A percentile compares a stretch with the other conserved stretches of the same genome.
Conservation (phyloP, 164 flowering plant genomes). For the Macadamia integrifolia region DNA sequence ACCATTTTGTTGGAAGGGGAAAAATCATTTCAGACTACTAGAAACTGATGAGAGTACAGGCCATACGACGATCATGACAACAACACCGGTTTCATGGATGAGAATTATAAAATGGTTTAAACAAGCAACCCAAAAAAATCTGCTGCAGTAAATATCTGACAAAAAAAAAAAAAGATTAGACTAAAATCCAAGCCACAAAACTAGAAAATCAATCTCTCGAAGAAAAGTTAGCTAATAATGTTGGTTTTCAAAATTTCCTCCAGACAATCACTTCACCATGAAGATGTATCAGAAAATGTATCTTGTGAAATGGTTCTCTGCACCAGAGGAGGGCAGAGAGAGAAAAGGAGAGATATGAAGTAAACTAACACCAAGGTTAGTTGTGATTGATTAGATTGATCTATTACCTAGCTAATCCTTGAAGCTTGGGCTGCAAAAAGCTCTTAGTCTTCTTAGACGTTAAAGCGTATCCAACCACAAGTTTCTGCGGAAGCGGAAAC, state of each 20-base stretch:
- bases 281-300: too few relatives aligned
- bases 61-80: too few relatives aligned
- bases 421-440: slow-evolving; percentile 31
- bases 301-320: neutral
- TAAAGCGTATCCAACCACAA: slow-evolving; percentile 32
- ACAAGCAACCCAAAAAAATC: too few relatives aligned
- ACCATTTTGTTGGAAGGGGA: neutral
- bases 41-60: too few relatives aligned
- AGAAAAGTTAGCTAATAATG: neutral
- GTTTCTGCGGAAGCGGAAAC: slow-evolving; percentile 10
- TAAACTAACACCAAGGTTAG: neutral
- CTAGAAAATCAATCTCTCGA: neutral
- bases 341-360: neutral
- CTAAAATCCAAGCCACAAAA: neutral
- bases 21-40: too few relatives aligned
- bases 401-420: slow-evolving; percentile 24
- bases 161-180: neutral
- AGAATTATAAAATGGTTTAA: too few relatives aligned
- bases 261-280: too few relatives aligned
- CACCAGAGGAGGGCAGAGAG: neutral
- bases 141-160: too few relatives aligned
- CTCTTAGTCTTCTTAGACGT: slow-evolving; percentile 36
- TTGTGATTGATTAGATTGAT: neutral
- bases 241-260: too few relatives aligned
- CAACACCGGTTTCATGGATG: too few relatives aligned